phyloP scores from a whole-genome alignment of 495 filamentous ascomycete genomes.

The Tetracladium setigerum region DNA sequence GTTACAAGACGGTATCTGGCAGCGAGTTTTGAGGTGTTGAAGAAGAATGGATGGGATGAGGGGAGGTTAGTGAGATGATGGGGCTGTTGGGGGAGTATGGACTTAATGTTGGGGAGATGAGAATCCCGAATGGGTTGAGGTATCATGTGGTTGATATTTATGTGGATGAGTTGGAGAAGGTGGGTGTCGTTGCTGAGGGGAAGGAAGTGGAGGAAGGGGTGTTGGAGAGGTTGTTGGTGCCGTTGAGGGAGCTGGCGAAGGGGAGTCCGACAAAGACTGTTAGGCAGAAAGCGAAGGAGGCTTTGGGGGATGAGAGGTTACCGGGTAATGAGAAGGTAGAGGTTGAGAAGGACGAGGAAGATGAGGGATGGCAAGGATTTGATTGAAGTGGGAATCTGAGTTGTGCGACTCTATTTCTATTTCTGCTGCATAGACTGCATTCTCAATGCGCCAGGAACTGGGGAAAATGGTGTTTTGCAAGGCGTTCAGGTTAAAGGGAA shows the following conservation, averaged over 20 bases:
- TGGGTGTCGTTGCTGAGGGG: conserved; percentile 42
- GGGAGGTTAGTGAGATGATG: conserved; percentile 15
- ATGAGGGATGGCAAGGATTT: conserved; percentile 64
- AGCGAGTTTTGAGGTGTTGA: conserved; percentile 53
- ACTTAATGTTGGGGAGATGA: conserved; percentile 34
- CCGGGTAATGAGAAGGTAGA: conserved; percentile 32
- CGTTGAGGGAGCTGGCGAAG: conserved; percentile 45
- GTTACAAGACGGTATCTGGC: conserved; percentile 72
- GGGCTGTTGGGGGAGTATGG: conserved; percentile 32
- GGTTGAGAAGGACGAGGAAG: conserved; percentile 29
- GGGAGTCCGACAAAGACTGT: conserved; percentile 65
- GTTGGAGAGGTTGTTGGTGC: conserved; percentile 48
- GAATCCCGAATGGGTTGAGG: conserved; percentile 70
- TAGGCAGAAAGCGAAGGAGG: conserved; percentile 60
- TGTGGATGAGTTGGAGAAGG: conserved; percentile 75
- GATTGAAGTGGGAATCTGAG: conserved; percentile 27
- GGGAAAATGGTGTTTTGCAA: conserved; percentile 1
- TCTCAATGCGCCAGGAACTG: too few species aligned
- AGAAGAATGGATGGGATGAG: conserved; percentile 29
- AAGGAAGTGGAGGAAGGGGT: conserved; percentile 24
- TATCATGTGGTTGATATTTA: conserved; percentile 90
- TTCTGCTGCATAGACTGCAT: too few species aligned
- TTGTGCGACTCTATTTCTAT: neutral
- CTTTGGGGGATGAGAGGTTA: conserved; percentile 68
- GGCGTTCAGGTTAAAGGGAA: conserved; percentile 16